Base-by-base conservation (phyloP, 139 green algal genomes). In the Yamagishiella unicocca region DNA sequence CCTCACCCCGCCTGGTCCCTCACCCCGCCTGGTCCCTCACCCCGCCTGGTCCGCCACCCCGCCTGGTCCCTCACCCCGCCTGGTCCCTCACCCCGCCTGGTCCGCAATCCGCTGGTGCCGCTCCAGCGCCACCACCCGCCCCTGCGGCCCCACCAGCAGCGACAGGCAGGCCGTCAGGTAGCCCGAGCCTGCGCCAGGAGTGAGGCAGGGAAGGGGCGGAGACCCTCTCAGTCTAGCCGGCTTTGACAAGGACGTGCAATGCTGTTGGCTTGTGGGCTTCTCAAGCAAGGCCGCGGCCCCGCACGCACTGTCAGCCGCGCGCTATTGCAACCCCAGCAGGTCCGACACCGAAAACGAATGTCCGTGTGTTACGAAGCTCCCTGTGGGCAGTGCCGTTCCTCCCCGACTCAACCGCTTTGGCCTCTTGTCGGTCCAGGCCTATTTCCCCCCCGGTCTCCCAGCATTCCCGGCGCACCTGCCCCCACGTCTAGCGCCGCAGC, bases 401-500 rank as follows among this genome's bases (percentile, higher is more conserved):
- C n/a, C n/a, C n/a, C n/a, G n/a, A n/a, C n/a, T n/a, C n/a, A n/a
- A n/a, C n/a, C n/a, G n/a, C n/a, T n/a, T n/a, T n/a, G n/a, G n/a
- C n/a, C n/a, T n/a, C n/a, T n/a, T n/a, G n/a, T n/a, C n/a, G n/a
- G n/a, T n/a, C n/a, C n/a, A n/a, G n/a, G n/a, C n/a, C n/a, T n/a
- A n/a, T n/a, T n/a, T n/a, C 50, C 50, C 50, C 50, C 50, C 50
- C 50, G 50, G 17, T 58, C 12, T 58, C 50, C 50, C 50, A 58
- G 50, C 50, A 58, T 12, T 17, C 50, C 50, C 70, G 43, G 38
- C 81, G 1, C 62, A 72, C 96, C 96, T 54, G 87, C 93, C 0
- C 97, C 97, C 1, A 99, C 95, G 72, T 99, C 97, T 54, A 99
- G 90, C 22, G 95, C 95, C 9, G 87, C 71, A 0, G 92, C 93